Conservation (phyloP, 176 grass and related monocot species). For the Pontederia crassipes region DNA sequence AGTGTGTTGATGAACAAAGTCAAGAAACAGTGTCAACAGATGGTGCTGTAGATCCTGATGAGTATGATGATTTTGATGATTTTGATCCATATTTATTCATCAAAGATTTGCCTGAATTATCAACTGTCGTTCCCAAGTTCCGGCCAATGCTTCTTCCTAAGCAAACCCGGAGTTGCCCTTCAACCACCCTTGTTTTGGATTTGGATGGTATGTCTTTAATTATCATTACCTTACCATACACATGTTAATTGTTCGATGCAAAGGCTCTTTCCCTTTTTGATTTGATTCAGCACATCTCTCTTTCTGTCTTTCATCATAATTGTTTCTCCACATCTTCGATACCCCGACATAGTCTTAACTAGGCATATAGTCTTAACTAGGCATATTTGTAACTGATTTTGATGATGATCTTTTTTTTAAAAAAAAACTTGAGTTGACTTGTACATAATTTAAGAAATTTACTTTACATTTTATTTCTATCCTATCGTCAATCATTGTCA, state of each 20-base stretch:
- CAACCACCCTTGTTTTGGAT: conserved; percentile 72
- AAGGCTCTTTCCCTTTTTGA: neutral
- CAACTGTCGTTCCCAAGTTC: conserved; percentile 75
- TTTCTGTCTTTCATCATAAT: no score
- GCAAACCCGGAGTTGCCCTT: conserved; percentile 91
- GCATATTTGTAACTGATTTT: no score
- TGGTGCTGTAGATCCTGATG: conserved; percentile 47
- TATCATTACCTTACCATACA: neutral
- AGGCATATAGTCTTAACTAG: no score
- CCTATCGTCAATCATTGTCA: no score
- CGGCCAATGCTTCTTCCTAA: conserved; percentile 81
- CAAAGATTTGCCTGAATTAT: conserved; percentile 80
- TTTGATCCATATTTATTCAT: conserved; percentile 88
- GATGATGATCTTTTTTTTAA: no score
- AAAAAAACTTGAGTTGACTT: no score
- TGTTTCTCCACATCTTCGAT: no score
- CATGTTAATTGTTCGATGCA: neutral
- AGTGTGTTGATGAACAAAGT: conserved; percentile 79
- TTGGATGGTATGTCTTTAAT: conserved; percentile 61
- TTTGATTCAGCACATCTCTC: no score
- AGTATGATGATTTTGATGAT: conserved; percentile 55
- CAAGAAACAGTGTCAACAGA: conserved; percentile 71
- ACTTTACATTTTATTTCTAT: no score
- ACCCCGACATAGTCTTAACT: no score
- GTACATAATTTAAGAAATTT: no score